Conservation (phyloP, 306 rosid species). For the Inga oerstediana region DNA sequence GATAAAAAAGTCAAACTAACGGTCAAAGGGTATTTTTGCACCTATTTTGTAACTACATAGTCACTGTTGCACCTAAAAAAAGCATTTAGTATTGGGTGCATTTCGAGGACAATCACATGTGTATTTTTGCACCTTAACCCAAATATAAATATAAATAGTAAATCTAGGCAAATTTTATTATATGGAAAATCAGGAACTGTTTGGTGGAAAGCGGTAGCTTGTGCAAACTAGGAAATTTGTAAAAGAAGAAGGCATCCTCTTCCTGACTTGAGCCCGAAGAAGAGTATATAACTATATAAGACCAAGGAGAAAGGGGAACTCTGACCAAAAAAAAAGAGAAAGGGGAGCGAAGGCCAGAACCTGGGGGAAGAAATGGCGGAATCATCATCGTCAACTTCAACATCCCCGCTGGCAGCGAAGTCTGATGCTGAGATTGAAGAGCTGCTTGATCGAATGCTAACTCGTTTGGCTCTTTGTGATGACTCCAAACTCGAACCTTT, state of each 20-base stretch:
- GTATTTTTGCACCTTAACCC: too few relatives aligned
- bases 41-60: too few relatives aligned
- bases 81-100: too few relatives aligned
- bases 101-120: too few relatives aligned
- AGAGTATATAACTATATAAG: neutral
- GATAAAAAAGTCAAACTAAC: too few relatives aligned
- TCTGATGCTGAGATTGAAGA: slow-evolving; percentile 72
- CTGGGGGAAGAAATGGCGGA: slow-evolving; percentile 62
- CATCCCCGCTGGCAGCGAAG: slow-evolving; percentile 39
- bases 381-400: slow-evolving; percentile 46
- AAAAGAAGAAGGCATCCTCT: neutral
- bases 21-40: too few relatives aligned
- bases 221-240: neutral
- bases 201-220: neutral
- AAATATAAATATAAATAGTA: too few relatives aligned
- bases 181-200: neutral
- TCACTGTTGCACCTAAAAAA: too few relatives aligned
- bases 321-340: neutral
- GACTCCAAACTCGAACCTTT: slow-evolving; percentile 83
- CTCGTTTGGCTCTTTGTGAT: slow-evolving; percentile 90
- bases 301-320: neutral
- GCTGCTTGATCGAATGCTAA: slow-evolving; percentile 84
- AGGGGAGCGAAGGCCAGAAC: neutral
- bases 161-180: too few relatives aligned
- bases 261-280: slow-evolving; percentile 11